phyloP scores from a whole-genome alignment of 441 rosid species.

The Capsella rubella region DNA sequence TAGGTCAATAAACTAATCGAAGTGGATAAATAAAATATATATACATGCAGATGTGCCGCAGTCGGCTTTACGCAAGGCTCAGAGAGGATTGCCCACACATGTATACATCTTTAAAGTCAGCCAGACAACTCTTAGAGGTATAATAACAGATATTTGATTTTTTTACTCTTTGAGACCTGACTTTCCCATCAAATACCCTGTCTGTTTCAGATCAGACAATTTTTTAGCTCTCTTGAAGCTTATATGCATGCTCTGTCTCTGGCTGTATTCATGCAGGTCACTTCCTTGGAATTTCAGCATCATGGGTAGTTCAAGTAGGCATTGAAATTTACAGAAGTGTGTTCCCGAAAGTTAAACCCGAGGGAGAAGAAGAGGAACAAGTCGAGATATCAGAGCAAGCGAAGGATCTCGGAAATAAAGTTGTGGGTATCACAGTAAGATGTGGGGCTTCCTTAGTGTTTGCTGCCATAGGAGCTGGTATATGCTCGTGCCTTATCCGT shows the following conservation, averaged over 20 bases:
- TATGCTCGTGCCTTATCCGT: constrained; percentile 72
- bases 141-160: neutral
- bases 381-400: constrained; percentile 53
- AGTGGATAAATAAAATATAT: constrained; percentile 11
- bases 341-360: constrained; percentile 35
- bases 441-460: constrained; percentile 80
- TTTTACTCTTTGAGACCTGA: constrained; percentile 7
- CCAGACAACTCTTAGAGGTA: constrained; percentile 92
- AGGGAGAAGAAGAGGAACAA: constrained; percentile 45
- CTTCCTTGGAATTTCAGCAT: constrained; percentile 78
- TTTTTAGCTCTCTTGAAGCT: constrained; percentile 4
- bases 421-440: constrained; percentile 64
- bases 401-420: constrained; percentile 74
- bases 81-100: constrained; percentile 72
- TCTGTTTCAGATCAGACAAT: constrained; percentile 11
- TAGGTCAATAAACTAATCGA: constrained; percentile 16
- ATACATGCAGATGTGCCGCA: constrained; percentile 71
- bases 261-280: constrained; percentile 66
- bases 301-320: constrained; percentile 91
- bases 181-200: neutral
- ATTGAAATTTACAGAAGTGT: constrained; percentile 71
- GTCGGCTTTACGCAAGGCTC: constrained; percentile 82
- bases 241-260: neutral
- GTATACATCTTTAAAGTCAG: constrained; percentile 73
- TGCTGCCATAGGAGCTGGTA: constrained; percentile 91